These are phyloP conservation scores for Tetrahymena borealis DNA, from an alignment of 73 alveolate species.

Conservation along the genomic window DNA sequence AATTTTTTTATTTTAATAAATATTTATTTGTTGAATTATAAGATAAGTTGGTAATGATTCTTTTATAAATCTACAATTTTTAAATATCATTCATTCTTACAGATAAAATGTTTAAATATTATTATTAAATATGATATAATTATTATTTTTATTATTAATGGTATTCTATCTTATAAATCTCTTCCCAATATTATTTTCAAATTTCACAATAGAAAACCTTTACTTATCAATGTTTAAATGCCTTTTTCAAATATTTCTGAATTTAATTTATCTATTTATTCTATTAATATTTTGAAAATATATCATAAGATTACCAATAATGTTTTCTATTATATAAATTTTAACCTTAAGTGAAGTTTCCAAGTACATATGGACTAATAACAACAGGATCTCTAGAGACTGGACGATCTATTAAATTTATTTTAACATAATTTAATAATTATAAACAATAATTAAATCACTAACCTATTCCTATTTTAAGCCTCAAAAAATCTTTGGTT, in stretches of 20 bases:
- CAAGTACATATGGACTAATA: constrained; percentile 23
- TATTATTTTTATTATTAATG: too few relatives aligned
- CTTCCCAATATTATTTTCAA: neutral
- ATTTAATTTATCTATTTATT: neutral
- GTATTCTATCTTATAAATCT: too few relatives aligned
- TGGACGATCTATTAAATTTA: constrained; percentile 7
- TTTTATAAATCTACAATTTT: too few relatives aligned
- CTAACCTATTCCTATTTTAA: constrained; percentile 33
- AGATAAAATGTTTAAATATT: too few relatives aligned
- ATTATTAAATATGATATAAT: too few relatives aligned
- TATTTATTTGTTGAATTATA: too few relatives aligned
- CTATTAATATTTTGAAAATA: neutral
- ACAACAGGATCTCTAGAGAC: constrained; percentile 28
- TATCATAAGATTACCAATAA: too few relatives aligned
- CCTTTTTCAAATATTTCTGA: neutral
- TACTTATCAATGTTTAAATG: neutral
- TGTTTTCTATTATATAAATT: too few relatives aligned
- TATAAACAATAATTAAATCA: neutral
- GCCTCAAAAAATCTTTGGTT: constrained; percentile 8
- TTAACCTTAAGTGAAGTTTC: neutral
- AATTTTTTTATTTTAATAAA: too few relatives aligned
- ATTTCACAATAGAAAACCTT: neutral
- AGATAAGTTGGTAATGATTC: too few relatives aligned
- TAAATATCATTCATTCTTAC: too few relatives aligned
- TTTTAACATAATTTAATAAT: neutral